Evolutionary conservation across 2,329 filamentous ascomycete genomes (phyloP).

Genomic region (Colletotrichum costaricense): DNA sequence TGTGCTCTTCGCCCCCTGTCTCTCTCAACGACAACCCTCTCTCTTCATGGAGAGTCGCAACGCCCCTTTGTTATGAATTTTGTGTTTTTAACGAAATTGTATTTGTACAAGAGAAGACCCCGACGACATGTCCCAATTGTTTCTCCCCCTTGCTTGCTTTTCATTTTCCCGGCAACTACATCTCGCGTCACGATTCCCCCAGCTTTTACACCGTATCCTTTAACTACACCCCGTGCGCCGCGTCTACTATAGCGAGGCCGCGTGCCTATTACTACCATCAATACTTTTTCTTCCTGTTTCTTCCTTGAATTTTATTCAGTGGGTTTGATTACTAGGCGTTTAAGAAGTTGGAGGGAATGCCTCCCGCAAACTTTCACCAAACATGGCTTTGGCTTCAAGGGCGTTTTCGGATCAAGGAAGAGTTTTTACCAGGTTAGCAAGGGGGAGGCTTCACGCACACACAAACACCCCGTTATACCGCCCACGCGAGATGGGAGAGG

Average conservation of each 20-base stretch:
- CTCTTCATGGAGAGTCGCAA: not conserved
- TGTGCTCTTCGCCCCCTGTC: constrained; percentile 22
- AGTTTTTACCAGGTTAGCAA: not conserved
- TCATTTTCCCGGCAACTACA: not conserved
- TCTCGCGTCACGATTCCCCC: constrained; percentile 6
- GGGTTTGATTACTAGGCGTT: constrained; percentile 18
- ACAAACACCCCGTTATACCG: not conserved
- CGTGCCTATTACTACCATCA: not conserved
- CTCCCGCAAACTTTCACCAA: not conserved
- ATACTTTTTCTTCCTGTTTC: constrained; percentile 4
- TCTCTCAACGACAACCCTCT: not conserved
- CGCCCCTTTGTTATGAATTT: constrained; percentile 8
- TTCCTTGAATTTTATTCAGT: not conserved
- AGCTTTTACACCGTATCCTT: constrained; percentile 7
- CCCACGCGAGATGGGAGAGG: not conserved
- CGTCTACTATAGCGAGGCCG: constrained; percentile 13
- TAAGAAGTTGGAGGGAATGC: not conserved
- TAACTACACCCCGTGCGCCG: constrained; percentile 11
- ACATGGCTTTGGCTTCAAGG: constrained; percentile 11
- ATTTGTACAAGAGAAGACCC: constrained; percentile 23
- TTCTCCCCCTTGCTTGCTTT: not conserved
- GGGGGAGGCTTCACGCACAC: not conserved
- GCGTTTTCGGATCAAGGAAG: not conserved
- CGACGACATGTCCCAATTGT: not conserved
- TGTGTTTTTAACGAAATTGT: constrained; percentile 23